These are phyloP conservation scores for Wallacemonas rigidus DNA, from an alignment of 208 protist genomes.

Conservation along the genomic window DNA sequence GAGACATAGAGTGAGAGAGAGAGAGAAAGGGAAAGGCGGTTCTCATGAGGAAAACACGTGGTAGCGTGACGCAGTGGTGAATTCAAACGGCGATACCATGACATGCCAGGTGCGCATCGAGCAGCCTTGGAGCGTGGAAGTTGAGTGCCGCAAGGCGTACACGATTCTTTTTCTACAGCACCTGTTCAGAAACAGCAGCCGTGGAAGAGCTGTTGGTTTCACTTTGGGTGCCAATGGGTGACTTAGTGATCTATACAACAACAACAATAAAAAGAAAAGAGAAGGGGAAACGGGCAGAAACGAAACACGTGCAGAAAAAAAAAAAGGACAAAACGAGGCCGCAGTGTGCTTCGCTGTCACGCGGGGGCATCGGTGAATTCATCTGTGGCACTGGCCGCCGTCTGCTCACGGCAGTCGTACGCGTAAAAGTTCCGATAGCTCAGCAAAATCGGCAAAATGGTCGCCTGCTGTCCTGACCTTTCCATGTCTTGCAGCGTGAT, in stretches of 20 bases:
- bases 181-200: no score
- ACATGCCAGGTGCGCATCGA: no score
- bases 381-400: slow-evolving; percentile 73
- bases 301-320: slow-evolving; percentile 10
- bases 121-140: no score
- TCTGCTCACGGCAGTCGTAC: slow-evolving; percentile 91
- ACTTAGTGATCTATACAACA: slow-evolving; percentile 3
- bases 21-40: neutral
- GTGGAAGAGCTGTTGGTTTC: neutral
- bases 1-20: slow-evolving; percentile 8
- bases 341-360: neutral
- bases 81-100: no score
- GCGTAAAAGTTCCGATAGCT: slow-evolving; percentile 88
- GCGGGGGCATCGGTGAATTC: slow-evolving; percentile 46
- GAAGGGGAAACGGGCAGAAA: slow-evolving; percentile 19
- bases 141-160: no score
- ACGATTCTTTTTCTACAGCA: no score
- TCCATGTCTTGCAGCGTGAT: slow-evolving; percentile 82
- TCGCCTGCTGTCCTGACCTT: slow-evolving; percentile 77
- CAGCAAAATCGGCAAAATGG: slow-evolving; percentile 81
- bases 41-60: neutral
- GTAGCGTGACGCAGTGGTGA: no score
- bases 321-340: slow-evolving; percentile 18
- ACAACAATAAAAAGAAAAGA: slow-evolving; percentile 6
- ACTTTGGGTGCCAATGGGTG: neutral